phyloP scores from a whole-genome alignment of 331 rosid species.

The Acacia concinna region DNA sequence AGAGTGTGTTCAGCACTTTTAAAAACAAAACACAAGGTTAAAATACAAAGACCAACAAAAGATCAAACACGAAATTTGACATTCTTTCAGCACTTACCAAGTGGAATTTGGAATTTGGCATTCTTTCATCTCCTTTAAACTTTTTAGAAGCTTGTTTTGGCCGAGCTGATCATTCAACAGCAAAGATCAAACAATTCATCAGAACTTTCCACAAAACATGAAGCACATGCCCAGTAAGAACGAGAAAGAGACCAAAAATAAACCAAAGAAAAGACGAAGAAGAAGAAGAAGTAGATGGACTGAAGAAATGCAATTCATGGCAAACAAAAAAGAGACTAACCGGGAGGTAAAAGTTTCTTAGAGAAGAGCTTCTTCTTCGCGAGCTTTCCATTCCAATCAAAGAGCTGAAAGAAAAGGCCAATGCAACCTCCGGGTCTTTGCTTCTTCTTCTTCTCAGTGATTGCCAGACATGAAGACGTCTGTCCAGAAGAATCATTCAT shows the following conservation, averaged over 20 bases:
- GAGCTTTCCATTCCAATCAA: constrained; percentile 84
- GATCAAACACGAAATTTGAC: constrained; percentile 70
- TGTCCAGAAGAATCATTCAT: constrained; percentile 61
- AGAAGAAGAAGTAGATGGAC: not conserved
- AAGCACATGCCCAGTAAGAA: not conserved
- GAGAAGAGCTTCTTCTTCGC: constrained; percentile 87
- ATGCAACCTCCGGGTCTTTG: constrained; percentile 79
- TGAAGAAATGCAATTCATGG: not conserved
- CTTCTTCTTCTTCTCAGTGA: constrained; percentile 67
- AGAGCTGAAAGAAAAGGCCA: constrained; percentile 89
- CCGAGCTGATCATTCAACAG: constrained; percentile 50
- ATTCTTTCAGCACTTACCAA: constrained; percentile 68
- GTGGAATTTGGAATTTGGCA: constrained; percentile 73
- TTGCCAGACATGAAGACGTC: constrained; percentile 54
- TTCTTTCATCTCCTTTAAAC: constrained; percentile 73
- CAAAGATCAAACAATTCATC: constrained; percentile 32
- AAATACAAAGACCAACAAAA: not conserved
- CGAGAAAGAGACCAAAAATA: not conserved
- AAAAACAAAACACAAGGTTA: not conserved
- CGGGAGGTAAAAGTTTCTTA: constrained; percentile 74
- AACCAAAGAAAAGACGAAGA: not conserved
- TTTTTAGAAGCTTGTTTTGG: constrained; percentile 49
- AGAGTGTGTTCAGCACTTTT: constrained; percentile 9
- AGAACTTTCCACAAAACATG: constrained; percentile 23
- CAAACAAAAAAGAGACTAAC: constrained; percentile 39